Conservation (phyloP, 1,284 basidiomycete species). For the Tylopilus sp. region DNA sequence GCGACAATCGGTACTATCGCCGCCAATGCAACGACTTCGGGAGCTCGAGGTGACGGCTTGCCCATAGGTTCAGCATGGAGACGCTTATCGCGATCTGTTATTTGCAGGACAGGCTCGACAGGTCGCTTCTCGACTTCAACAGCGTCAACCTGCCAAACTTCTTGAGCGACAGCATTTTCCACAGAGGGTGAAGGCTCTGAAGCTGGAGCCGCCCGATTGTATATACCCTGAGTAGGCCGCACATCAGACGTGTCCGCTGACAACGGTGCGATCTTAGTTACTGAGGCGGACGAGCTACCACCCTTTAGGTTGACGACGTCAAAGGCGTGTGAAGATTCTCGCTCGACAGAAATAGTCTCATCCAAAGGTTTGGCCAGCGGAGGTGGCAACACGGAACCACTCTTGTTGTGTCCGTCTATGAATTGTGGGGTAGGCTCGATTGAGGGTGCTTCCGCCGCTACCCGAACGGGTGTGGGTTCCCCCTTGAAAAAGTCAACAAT, state of each 20-base stretch:
- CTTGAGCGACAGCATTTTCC: not conserved
- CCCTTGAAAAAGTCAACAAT: conserved; percentile 11
- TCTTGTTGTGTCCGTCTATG: not conserved
- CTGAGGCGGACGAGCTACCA: not conserved
- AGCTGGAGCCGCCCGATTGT: not conserved
- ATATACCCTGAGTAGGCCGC: not conserved
- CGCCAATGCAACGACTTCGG: conserved; percentile 4
- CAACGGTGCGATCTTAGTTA: conserved; percentile 1
- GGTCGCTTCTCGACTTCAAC: not conserved
- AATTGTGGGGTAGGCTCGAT: conserved; percentile 20
- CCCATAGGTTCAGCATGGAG: not conserved
- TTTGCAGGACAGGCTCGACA: not conserved
- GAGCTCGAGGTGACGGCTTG: not conserved
- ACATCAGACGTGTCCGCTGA: conserved; percentile 1
- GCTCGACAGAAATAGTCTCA: conserved; percentile 10
- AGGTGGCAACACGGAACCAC: not conserved
- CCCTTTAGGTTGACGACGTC: not conserved
- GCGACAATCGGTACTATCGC: not conserved
- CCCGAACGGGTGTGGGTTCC: conserved; percentile 1
- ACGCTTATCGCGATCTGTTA: not conserved
- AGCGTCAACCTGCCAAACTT: not conserved
- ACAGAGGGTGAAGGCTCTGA: not conserved
- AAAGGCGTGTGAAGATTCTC: not conserved
- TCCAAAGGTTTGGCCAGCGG: conserved; percentile 4
- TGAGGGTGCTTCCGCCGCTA: conserved; percentile 13